A percentile compares a stretch with the other conserved stretches of the same genome.
Evolutionary conservation across 75 land plant species (phyloP).

Genomic region (Pinus albicaulis): DNA sequence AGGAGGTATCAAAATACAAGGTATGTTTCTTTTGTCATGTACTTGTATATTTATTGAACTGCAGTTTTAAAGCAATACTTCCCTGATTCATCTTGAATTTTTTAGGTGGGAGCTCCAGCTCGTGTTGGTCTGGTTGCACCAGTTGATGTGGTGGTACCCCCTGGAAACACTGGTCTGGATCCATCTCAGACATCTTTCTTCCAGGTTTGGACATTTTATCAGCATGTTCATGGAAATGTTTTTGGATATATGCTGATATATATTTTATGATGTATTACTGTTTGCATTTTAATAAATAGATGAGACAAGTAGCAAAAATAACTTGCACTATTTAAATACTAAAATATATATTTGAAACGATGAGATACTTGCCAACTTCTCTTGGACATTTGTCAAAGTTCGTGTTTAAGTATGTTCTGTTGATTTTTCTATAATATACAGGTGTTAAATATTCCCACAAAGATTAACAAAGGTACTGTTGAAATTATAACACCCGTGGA

Average conservation of each 20-base stretch:
- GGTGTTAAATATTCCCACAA: slow-evolving; percentile 79
- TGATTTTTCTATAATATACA: slow-evolving; percentile 10
- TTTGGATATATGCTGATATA: background rate
- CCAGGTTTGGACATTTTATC: slow-evolving; percentile 29
- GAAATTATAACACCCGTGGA: slow-evolving; percentile 75
- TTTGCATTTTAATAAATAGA: background rate
- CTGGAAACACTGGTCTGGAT: slow-evolving; percentile 64
- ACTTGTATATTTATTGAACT: background rate
- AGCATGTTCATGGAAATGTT: slow-evolving; percentile 10
- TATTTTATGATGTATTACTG: background rate
- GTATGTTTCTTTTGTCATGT: slow-evolving; percentile 5
- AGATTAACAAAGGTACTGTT: slow-evolving; percentile 86
- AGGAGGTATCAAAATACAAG: slow-evolving; percentile 59
- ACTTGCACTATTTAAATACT: no score
- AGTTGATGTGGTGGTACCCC: slow-evolving; percentile 54
- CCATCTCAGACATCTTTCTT: slow-evolving; percentile 67
- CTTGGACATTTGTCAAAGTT: no score
- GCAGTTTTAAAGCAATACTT: background rate
- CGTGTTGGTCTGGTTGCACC: slow-evolving; percentile 65
- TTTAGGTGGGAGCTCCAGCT: slow-evolving; percentile 62
- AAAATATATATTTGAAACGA: no score
- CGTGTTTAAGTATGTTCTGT: background rate
- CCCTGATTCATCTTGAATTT: background rate
- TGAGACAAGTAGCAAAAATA: no score
- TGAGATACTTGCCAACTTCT: no score